phyloP scores from a whole-genome alignment of 2,329 filamentous ascomycete genomes.

The Lojkania enalia region DNA sequence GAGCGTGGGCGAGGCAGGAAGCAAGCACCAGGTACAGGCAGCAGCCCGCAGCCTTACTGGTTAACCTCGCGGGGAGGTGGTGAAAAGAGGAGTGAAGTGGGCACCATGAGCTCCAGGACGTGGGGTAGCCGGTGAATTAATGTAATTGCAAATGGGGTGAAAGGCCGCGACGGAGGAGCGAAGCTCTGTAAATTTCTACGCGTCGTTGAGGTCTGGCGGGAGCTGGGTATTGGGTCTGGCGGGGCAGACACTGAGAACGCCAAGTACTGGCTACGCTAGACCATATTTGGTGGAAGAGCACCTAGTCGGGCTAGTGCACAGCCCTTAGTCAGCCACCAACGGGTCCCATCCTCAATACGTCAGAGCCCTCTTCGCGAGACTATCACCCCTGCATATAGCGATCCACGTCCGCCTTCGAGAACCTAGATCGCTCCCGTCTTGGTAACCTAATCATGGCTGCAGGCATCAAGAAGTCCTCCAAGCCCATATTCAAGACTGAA shows the following conservation, averaged over 20 bases:
- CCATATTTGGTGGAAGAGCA: too few species aligned
- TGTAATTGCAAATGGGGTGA: slow-evolving; percentile 4
- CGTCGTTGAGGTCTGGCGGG: slow-evolving; percentile 37
- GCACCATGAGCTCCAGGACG: slow-evolving; percentile 32
- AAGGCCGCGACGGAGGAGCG: neutral
- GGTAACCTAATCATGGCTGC: slow-evolving; percentile 31
- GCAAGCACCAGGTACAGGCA: slow-evolving; percentile 28
- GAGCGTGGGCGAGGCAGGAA: slow-evolving; percentile 22
- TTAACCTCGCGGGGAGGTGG: slow-evolving; percentile 25
- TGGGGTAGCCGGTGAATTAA: slow-evolving; percentile 8
- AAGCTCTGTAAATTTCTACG: slow-evolving; percentile 7
- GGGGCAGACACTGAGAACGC: too few species aligned
- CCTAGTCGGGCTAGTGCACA: too few species aligned
- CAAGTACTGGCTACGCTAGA: too few species aligned
- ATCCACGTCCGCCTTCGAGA: too few species aligned
- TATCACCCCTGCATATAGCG: too few species aligned
- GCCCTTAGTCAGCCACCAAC: too few species aligned
- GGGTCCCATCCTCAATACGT: too few species aligned
- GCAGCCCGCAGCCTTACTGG: slow-evolving; percentile 30
- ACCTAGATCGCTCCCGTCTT: too few species aligned
- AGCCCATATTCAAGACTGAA: slow-evolving; percentile 66
- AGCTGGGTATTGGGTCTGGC: too few species aligned
- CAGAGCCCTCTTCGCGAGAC: too few species aligned
- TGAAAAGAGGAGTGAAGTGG: slow-evolving; percentile 17
- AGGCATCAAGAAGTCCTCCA: slow-evolving; percentile 38